Evolutionary conservation across 2,329 filamentous ascomycete genomes (phyloP), one percentile per base, ranked within the genome.

Genomic region (Bimuria novae-zelandiae): DNA sequence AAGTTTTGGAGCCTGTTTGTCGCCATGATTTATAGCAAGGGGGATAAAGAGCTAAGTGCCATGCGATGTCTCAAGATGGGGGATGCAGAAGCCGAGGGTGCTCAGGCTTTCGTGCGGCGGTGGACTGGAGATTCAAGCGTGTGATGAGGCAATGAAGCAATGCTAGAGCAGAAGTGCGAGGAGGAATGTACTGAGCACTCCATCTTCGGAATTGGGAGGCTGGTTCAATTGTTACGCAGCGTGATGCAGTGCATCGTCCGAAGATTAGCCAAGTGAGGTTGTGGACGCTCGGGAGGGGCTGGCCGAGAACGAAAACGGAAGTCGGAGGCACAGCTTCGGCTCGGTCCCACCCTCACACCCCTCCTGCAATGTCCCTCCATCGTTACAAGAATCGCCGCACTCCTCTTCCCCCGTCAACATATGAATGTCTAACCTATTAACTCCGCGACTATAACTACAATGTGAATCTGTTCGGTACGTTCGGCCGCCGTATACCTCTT

Each of bases 21-120:
- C 8, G 68, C 56, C 69, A 71, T 71, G 19, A 19, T 52, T 17
- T 39, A n/a, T n/a, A n/a, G n/a, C n/a, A n/a, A n/a, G n/a, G n/a
- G n/a, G n/a, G n/a, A n/a, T n/a, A n/a, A n/a, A n/a, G n/a, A n/a
- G n/a, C n/a, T n/a, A n/a, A n/a, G n/a, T n/a, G n/a, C n/a, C n/a
- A n/a, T n/a, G n/a, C n/a, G n/a, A n/a, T n/a, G n/a, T n/a, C n/a
- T n/a, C n/a, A n/a, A n/a, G n/a, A n/a, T n/a, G n/a, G n/a, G n/a
- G n/a, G n/a, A n/a, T n/a, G n/a, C n/a, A n/a, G n/a, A n/a, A n/a
- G n/a, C n/a, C n/a, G n/a, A n/a, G n/a, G n/a, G n/a, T n/a, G n/a
- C n/a, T n/a, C n/a, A n/a, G n/a, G n/a, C n/a, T n/a, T n/a, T n/a
- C n/a, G n/a, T n/a, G n/a, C n/a, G n/a, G n/a, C n/a, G n/a, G n/a